Percentiles rank a stretch among this genome's conserved stretches.
These are phyloP conservation scores for Yamadazyma pseudoaaseri DNA, from an alignment of 1,139 yeast genomes.

Conservation along the genomic window DNA sequence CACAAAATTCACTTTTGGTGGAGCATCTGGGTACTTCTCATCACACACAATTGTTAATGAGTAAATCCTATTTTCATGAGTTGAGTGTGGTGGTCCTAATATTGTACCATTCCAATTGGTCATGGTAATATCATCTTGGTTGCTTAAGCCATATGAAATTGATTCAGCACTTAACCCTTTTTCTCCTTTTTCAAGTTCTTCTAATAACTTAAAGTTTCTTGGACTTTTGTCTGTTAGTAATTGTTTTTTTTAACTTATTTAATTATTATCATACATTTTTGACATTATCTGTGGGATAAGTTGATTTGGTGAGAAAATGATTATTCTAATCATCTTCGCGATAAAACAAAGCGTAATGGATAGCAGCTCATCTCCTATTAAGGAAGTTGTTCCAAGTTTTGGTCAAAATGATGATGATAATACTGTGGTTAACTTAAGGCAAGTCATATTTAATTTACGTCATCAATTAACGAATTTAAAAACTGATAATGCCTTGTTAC, in stretches of 20 bases:
- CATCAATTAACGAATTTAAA: constrained; percentile 20
- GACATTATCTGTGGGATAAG: constrained; percentile 9
- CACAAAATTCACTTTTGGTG: constrained; percentile 78
- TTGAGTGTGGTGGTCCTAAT: constrained; percentile 94
- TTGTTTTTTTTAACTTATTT: too few relatives aligned
- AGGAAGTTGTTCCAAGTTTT: constrained; percentile 1
- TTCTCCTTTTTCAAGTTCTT: constrained; percentile 97
- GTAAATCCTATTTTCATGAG: constrained; percentile 92
- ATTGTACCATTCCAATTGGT: constrained; percentile 96
- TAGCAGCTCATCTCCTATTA: constrained; percentile 4
- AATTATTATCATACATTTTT: constrained; percentile 11
- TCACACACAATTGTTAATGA: constrained; percentile 82
- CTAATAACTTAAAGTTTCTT: constrained; percentile 87
- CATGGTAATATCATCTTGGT: constrained; percentile 88
- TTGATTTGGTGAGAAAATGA: neutral
- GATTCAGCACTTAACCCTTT: constrained; percentile 97
- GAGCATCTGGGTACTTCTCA: constrained; percentile 79
- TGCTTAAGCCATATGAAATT: constrained; percentile 88
- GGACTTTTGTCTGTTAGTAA: constrained; percentile 52
- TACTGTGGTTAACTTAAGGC: constrained; percentile 14
- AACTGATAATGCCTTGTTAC: constrained; percentile 33
- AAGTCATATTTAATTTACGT: constrained; percentile 26
- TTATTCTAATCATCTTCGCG: neutral
- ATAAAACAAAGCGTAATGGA: neutral
- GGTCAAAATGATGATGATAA: constrained; percentile 11